These are phyloP conservation scores for Stylonectria norvegica DNA, from an alignment of 2,329 filamentous ascomycete genomes.

Conservation along the genomic window DNA sequence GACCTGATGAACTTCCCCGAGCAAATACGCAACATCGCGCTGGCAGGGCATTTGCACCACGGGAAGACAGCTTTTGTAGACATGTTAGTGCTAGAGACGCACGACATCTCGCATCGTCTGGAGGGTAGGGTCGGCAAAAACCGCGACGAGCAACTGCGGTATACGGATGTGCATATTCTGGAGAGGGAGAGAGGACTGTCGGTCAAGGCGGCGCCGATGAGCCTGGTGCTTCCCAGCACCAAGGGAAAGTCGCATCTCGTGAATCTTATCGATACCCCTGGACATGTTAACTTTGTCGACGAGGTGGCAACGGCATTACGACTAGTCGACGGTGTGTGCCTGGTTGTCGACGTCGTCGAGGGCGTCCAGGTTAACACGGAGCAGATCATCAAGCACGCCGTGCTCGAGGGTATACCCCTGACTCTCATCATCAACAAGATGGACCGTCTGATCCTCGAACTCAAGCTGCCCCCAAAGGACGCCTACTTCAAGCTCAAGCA, in stretches of 20 bases:
- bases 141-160: constrained; percentile 84
- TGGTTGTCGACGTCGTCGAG: constrained; percentile 95
- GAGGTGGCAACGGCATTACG: constrained; percentile 88
- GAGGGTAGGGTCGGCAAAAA: constrained; percentile 79
- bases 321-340: constrained; percentile 83
- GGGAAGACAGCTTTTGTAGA: constrained; percentile 98
- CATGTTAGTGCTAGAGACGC: constrained; percentile 94
- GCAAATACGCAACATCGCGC: constrained; percentile 86
- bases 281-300: constrained; percentile 97
- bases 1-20: constrained; percentile 96
- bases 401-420: constrained; percentile 83
- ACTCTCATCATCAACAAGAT: constrained; percentile 96
- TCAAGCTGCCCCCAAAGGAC: constrained; percentile 90
- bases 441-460: constrained; percentile 88
- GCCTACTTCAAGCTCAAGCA: constrained; percentile 99
- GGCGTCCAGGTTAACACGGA: constrained; percentile 99
- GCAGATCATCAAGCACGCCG: constrained; percentile 93
- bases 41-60: constrained; percentile 92
- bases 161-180: constrained; percentile 87
- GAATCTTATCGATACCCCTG: constrained; percentile 93
- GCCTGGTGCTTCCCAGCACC: constrained; percentile 79
- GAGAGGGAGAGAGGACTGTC: constrained; percentile 89
- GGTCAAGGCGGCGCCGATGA: constrained; percentile 93
- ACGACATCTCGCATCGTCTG: constrained; percentile 75
- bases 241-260: constrained; percentile 92